Evolutionary conservation across 352 stramenopile genomes (phyloP).

Genomic region (Phytophthora crassamura): DNA sequence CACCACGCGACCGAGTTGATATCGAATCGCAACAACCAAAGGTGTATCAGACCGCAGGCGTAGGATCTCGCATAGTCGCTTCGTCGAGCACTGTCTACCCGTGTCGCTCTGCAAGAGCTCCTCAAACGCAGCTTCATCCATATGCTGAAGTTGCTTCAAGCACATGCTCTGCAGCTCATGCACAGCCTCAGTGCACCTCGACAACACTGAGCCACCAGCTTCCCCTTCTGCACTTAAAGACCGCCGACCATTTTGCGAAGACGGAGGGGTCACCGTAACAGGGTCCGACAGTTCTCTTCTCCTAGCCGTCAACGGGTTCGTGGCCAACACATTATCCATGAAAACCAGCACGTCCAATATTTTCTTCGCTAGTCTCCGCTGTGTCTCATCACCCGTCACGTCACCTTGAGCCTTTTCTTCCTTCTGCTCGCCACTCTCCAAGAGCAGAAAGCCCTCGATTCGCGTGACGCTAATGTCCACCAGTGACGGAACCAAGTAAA

Average conservation of each 20-base stretch:
- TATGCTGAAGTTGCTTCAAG: constrained; percentile 57
- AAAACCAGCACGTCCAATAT: constrained; percentile 64
- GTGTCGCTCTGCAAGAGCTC: constrained; percentile 67
- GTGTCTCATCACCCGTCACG: constrained; percentile 1
- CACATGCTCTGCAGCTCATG: constrained; percentile 60
- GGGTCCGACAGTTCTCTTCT: constrained; percentile 27
- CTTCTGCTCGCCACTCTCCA: constrained; percentile 17
- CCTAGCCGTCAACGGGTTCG: constrained; percentile 43
- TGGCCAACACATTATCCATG: constrained; percentile 59
- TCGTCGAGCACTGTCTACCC: constrained; percentile 70
- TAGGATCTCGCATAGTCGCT: constrained; percentile 70
- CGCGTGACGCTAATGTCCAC: constrained; percentile 66
- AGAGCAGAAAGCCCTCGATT: constrained; percentile 44
- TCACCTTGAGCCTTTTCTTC: constrained; percentile 8
- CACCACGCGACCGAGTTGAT: constrained; percentile 80
- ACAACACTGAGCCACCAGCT: constrained; percentile 10
- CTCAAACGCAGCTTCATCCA: constrained; percentile 61
- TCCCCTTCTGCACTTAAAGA: constrained; percentile 10
- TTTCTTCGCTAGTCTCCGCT: constrained; percentile 30
- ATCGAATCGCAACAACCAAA: constrained; percentile 79
- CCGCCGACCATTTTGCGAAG: constrained; percentile 28
- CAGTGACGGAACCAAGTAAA: constrained; percentile 76
- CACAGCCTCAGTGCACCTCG: constrained; percentile 34
- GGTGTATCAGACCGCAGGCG: constrained; percentile 64
- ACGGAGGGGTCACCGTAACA: constrained; percentile 11